Evolutionary conservation across 495 filamentous ascomycete species (phyloP).

Genomic region (Lasiosphaeria ovina): DNA sequence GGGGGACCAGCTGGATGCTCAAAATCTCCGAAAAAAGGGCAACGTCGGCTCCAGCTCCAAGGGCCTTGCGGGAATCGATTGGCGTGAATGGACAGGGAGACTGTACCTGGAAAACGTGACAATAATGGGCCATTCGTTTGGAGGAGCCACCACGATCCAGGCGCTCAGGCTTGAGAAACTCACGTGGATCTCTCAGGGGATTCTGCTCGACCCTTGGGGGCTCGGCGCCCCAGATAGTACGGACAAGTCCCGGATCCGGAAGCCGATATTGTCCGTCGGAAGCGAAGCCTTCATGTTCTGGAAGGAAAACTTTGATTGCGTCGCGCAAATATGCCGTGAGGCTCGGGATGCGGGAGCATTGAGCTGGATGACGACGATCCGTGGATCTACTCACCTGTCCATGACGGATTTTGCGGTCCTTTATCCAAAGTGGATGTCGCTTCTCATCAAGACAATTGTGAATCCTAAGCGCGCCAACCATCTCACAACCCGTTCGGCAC

Average conservation of each 20-base stretch:
- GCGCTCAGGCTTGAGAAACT: conserved; percentile 52
- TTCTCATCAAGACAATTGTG: conserved; percentile 57
- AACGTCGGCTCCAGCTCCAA: conserved; percentile 51
- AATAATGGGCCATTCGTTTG: conserved; percentile 65
- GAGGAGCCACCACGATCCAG: conserved; percentile 61
- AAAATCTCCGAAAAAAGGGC: conserved; percentile 49
- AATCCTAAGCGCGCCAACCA: conserved; percentile 55
- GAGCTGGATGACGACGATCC: conserved; percentile 58
- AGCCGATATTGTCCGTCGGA: conserved; percentile 56
- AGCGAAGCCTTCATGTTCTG: conserved; percentile 63
- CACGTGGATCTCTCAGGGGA: conserved; percentile 53
- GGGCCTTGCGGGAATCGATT: conserved; percentile 37
- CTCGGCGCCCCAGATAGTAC: conserved; percentile 37
- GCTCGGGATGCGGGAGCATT: conserved; percentile 45
- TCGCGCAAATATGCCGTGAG: conserved; percentile 51
- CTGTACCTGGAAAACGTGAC: conserved; percentile 55
- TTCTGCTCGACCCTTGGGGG: conserved; percentile 60
- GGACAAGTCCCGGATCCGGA: conserved; percentile 43
- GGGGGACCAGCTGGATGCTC: conserved; percentile 36
- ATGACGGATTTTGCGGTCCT: conserved; percentile 60
- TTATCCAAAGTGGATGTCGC: conserved; percentile 53
- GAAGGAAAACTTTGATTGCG: conserved; percentile 53
- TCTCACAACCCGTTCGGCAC: conserved; percentile 53
- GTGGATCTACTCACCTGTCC: conserved; percentile 56
- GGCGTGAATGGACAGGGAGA: conserved; percentile 37